Base-by-base conservation (phyloP, 139 green algal genomes). In the Coccomyxa sp. region DNA sequence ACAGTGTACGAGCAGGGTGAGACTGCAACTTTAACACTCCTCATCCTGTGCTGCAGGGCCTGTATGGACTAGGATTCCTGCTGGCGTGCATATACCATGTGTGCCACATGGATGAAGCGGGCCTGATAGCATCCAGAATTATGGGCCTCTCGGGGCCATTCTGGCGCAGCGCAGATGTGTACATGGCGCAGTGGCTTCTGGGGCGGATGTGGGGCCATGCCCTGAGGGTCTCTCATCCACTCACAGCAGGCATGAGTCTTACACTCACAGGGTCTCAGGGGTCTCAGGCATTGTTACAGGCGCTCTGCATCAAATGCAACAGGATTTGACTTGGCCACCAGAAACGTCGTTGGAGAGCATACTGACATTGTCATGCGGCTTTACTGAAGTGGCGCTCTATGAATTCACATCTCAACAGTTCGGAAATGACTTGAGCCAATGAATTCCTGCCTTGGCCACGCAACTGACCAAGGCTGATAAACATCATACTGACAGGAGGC, bases 141-240 rank as follows among this genome's bases (percentile, higher is more conserved):
- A 12, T 75, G 7, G 79, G 79, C 55, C 39, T 83, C 6, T 55
- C 73, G 18, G 68, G 73, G 29, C 58, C 58, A 4, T n/a, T 78
- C 10, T 83, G 79, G 79, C 38, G 79, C 14, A 79, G 73, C 14
- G 33, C 38, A 34, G 79, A 83, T 33, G 74, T 83, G 18, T 33
- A 79, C 9, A 76, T 55, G 37, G 79, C 79, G 24, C 79, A 83
- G 37, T 83, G 73, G 72, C 58, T 83, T 7, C 73, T 83, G n/a
- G 79, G 73, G 29, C 79, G 79, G 0, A 76, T 73, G 12, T 83
- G 75, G 58, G 79, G 79, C 10, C 79, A 83, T 27, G 73, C 64
- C 12, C 39, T 83, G 39, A 73, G 73, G 3, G 79, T 73, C 7
- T n/a, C 29, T 31, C 70, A 77, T 18, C 35, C 35, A 35, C 33